These are phyloP conservation scores for Candida sithepensis DNA, from an alignment of 805 yeast species.

Conservation along the genomic window DNA sequence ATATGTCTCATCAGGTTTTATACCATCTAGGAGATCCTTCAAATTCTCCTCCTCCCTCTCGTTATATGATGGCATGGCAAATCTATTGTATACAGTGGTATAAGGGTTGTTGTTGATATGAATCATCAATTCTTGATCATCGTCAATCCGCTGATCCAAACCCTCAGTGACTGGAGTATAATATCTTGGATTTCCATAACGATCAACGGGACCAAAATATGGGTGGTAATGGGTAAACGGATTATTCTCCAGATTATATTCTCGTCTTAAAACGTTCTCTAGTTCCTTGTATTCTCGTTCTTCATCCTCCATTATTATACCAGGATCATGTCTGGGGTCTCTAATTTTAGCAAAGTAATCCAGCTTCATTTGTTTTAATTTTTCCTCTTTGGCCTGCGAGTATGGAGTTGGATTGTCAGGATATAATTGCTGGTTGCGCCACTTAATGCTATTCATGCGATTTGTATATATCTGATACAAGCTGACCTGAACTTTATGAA, in stretches of 20 bases:
- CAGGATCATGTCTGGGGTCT: background rate
- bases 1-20: constrained; percentile 46
- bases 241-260: too few relatives aligned
- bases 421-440: background rate
- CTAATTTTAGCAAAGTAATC: background rate
- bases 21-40: constrained; percentile 43
- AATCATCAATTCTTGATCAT: background rate
- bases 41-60: constrained; percentile 23
- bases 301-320: too few relatives aligned
- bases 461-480: background rate
- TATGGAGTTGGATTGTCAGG: background rate
- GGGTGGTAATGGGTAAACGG: too few relatives aligned
- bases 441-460: background rate
- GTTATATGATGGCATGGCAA: background rate
- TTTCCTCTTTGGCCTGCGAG: background rate
- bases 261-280: too few relatives aligned
- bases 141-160: too few relatives aligned
- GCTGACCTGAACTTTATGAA: background rate
- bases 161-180: too few relatives aligned
- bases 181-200: too few relatives aligned
- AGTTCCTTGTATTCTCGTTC: too few relatives aligned
- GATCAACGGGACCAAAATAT: too few relatives aligned
- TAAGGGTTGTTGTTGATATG: background rate
- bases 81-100: background rate
- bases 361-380: background rate